Evolutionary conservation across 2,329 filamentous ascomycete species (phyloP).

Genomic region (Atkinsonella texensis): DNA sequence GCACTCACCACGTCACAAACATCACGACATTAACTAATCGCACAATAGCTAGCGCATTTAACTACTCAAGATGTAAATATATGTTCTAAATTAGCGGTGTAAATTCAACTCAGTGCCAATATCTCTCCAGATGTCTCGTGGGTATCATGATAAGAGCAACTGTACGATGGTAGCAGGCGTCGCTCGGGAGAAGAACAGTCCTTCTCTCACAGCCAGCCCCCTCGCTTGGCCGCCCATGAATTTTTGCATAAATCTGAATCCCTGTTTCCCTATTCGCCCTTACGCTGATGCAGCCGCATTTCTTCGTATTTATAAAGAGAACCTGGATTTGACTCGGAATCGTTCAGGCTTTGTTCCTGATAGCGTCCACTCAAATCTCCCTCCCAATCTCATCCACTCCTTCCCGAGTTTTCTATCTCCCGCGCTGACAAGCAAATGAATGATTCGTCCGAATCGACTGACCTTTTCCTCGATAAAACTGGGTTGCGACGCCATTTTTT

Average conservation of each 20-base stretch:
- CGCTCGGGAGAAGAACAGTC: neutral
- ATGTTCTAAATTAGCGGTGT: neutral
- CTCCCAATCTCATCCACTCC: neutral
- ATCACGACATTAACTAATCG: neutral
- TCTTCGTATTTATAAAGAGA: neutral
- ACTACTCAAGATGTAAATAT: neutral
- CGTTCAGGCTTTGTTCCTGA: neutral
- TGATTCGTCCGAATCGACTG: constrained; percentile 8
- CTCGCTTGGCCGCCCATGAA: neutral
- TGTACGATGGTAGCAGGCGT: neutral
- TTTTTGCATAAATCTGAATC: neutral
- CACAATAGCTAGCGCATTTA: neutral
- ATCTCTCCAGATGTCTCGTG: neutral
- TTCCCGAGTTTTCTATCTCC: constrained; percentile 5
- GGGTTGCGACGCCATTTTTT: neutral
- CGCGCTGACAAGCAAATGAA: constrained; percentile 10
- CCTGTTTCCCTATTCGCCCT: neutral
- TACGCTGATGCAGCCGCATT: neutral
- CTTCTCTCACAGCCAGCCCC: neutral
- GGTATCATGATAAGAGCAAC: neutral
- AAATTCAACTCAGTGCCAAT: neutral
- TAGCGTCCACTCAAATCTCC: neutral
- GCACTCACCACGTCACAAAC: neutral
- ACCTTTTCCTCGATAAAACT: constrained; percentile 1
- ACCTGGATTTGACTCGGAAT: too few relatives aligned